These are phyloP conservation scores for Pseudogymnoascus sp. DNA, from an alignment of 2,329 filamentous ascomycete genomes.

Conservation along the genomic window DNA sequence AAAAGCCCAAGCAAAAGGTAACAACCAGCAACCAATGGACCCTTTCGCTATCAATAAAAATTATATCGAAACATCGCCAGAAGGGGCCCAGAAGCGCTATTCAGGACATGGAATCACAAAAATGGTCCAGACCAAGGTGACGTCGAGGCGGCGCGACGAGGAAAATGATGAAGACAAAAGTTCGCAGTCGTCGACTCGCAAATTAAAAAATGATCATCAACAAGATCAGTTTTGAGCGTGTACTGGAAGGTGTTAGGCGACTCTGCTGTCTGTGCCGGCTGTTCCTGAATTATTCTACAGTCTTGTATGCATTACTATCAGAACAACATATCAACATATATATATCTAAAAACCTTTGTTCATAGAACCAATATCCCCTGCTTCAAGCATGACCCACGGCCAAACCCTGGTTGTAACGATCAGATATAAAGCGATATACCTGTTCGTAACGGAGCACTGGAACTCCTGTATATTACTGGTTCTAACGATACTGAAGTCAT, in stretches of 20 bases:
- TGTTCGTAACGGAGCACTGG: background rate
- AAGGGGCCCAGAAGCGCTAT: background rate
- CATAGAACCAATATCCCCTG: background rate
- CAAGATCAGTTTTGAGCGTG: background rate
- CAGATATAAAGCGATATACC: background rate
- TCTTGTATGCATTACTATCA: background rate
- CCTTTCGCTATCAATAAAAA: background rate
- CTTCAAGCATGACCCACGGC: background rate
- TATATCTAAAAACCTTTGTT: background rate
- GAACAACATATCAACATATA: background rate
- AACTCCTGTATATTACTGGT: background rate
- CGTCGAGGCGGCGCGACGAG: background rate
- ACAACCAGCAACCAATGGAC: background rate
- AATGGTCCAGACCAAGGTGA: background rate
- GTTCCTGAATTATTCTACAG: background rate
- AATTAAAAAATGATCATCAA: background rate
- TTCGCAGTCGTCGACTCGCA: background rate
- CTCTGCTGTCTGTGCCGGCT: background rate
- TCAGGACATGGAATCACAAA: background rate
- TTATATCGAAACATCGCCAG: background rate
- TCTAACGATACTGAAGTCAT: background rate
- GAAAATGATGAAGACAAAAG: background rate
- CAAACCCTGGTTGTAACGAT: background rate
- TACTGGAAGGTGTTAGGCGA: background rate
- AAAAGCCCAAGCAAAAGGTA: background rate